Conservation (phyloP, 441 rosid species). For the Populus trichocarpa region DNA sequence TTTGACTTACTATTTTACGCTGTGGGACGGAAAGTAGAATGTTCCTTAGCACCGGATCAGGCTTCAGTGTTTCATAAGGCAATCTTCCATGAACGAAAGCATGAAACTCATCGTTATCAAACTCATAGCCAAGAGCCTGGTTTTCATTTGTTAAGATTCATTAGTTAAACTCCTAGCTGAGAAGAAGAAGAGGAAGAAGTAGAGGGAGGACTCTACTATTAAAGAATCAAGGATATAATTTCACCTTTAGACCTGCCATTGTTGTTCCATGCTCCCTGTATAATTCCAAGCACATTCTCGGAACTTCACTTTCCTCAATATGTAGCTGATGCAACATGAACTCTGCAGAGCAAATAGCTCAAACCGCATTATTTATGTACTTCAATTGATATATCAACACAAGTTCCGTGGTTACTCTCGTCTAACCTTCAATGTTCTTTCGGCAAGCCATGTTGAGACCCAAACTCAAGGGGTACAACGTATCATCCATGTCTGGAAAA, state of each 20-base stretch:
- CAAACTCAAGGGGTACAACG: constrained; percentile 70
- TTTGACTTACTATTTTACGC: constrained; percentile 58
- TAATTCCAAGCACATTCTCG: constrained; percentile 53
- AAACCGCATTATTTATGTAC: neutral
- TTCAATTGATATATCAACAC: neutral
- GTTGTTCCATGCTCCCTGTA: constrained; percentile 92
- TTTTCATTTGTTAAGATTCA: neutral
- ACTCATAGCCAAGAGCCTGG: constrained; percentile 81
- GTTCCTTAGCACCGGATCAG: constrained; percentile 74
- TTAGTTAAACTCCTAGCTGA: neutral
- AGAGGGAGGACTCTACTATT: neutral
- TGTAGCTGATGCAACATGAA: constrained; percentile 53
- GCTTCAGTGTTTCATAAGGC: constrained; percentile 73
- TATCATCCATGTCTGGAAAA: constrained; percentile 82
- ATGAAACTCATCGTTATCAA: constrained; percentile 86
- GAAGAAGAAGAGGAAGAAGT: neutral
- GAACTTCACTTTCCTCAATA: constrained; percentile 31
- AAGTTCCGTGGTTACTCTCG: neutral
- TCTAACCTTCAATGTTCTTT: constrained; percentile 72
- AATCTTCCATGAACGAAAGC: constrained; percentile 77
- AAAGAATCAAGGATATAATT: neutral
- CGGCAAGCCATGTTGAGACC: constrained; percentile 65
- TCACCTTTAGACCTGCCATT: constrained; percentile 95
- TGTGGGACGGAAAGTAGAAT: constrained; percentile 67
- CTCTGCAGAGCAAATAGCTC: constrained; percentile 34